phyloP scores from a whole-genome alignment of 306 rosid genomes.

The Ormosia semicastrata region DNA sequence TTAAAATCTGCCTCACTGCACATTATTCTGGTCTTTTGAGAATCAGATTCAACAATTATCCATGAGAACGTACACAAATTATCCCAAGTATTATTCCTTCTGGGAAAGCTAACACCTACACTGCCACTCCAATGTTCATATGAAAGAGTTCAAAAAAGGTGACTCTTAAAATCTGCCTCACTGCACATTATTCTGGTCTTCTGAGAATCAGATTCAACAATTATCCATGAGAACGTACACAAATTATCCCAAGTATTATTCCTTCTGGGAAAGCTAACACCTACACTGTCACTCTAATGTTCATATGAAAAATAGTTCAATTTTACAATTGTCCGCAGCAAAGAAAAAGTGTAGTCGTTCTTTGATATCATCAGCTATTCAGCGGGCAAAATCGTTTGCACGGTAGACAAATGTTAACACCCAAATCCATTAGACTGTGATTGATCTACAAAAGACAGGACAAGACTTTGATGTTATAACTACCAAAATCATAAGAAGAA shows the following conservation, averaged over 20 bases:
- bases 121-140: not conserved
- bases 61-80: not conserved
- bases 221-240: not conserved
- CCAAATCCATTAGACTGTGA: not conserved
- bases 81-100: not conserved
- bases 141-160: not conserved
- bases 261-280: not conserved
- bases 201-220: not conserved
- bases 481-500: slow-evolving; percentile 1
- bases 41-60: not conserved
- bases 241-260: not conserved
- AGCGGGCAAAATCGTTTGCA: not conserved
- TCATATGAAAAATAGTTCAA: not conserved
- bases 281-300: not conserved
- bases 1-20: not conserved
- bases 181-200: not conserved
- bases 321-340: not conserved
- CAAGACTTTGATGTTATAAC: slow-evolving; percentile 5
- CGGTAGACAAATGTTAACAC: not conserved
- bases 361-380: not conserved
- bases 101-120: slow-evolving; percentile 4
- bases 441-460: slow-evolving; percentile 24
- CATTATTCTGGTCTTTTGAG: not conserved
- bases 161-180: not conserved
- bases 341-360: not conserved